These are phyloP conservation scores for Barnettozyma sucrosica DNA, from an alignment of 805 yeast genomes.

Conservation along the genomic window DNA sequence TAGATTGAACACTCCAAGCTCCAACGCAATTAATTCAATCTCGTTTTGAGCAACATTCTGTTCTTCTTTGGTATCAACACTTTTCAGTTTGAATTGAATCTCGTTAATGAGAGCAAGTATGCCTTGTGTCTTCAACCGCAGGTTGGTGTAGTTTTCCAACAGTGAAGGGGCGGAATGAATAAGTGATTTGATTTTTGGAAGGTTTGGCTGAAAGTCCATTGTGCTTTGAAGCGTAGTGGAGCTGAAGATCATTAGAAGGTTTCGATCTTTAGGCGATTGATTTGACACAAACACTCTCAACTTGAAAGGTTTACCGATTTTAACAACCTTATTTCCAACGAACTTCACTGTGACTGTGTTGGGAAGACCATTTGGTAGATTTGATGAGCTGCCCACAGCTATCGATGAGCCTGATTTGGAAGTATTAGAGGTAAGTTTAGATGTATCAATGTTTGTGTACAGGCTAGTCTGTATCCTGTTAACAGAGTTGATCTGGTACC, in stretches of 20 bases:
- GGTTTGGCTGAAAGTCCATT: slow-evolving; percentile 12
- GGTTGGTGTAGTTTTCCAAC: slow-evolving; percentile 31
- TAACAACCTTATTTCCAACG: slow-evolving; percentile 54
- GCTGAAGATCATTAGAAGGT: slow-evolving; percentile 42
- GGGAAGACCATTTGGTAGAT: not conserved
- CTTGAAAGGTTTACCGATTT: slow-evolving; percentile 51
- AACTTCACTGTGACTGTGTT: slow-evolving; percentile 42
- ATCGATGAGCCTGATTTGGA: slow-evolving; percentile 1
- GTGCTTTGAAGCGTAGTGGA: slow-evolving; percentile 11
- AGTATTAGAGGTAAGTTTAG: slow-evolving; percentile 11
- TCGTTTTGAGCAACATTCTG: slow-evolving; percentile 54
- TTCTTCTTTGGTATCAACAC: slow-evolving; percentile 36
- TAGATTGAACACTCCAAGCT: slow-evolving; percentile 57
- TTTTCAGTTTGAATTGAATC: slow-evolving; percentile 47
- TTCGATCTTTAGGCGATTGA: slow-evolving; percentile 43
- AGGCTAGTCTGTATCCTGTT: slow-evolving; percentile 15
- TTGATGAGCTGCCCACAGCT: not conserved
- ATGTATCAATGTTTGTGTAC: slow-evolving; percentile 5
- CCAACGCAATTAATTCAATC: slow-evolving; percentile 52
- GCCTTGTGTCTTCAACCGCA: slow-evolving; percentile 44
- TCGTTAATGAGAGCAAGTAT: slow-evolving; percentile 61
- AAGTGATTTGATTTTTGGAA: slow-evolving; percentile 23
- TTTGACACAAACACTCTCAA: slow-evolving; percentile 68
- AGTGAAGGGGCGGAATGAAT: slow-evolving; percentile 22
- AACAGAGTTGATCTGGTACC: slow-evolving; percentile 13